Conservation (phyloP, 352 stramenopile species). For the Globisporangium uncinulatum region DNA sequence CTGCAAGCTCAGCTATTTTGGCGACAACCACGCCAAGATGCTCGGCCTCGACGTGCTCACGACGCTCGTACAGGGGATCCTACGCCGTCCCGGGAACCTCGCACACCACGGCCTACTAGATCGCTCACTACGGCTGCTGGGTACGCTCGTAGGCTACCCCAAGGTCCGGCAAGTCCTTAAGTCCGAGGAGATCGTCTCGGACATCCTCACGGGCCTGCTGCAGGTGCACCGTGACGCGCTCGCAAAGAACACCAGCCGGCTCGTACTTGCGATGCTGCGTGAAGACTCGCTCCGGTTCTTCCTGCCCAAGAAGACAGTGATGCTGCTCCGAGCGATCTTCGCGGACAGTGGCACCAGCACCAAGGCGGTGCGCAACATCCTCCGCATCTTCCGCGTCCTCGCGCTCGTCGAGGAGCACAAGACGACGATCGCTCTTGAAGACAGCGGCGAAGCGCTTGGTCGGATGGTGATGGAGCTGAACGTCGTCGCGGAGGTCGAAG, state of each 20-base stretch:
- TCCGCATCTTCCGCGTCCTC: conserved; percentile 48
- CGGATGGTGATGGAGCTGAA: conserved; percentile 48
- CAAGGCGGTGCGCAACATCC: conserved; percentile 63
- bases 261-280: conserved; percentile 52
- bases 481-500: conserved; percentile 13
- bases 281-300: conserved; percentile 82
- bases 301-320: conserved; percentile 71
- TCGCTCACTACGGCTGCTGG: conserved; percentile 49
- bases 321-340: conserved; percentile 50
- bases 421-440: conserved; percentile 59
- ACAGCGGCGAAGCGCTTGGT: conserved; percentile 47
- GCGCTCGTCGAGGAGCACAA: conserved; percentile 74
- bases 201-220: conserved; percentile 54
- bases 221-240: conserved; percentile 47
- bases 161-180: conserved; percentile 53
- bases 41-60: conserved; percentile 50
- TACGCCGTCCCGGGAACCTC: conserved; percentile 31
- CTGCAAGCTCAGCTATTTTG: conserved; percentile 53
- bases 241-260: conserved; percentile 57
- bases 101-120: conserved; percentile 51
- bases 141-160: conserved; percentile 49
- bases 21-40: conserved; percentile 64
- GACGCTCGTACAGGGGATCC: conserved; percentile 44
- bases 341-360: conserved; percentile 26
- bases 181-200: conserved; percentile 66